Percentiles rank a stretch among this genome's conserved stretches.
These are phyloP conservation scores for Colletotrichum musae DNA, from an alignment of 2,329 filamentous ascomycete genomes.

Conservation along the genomic window DNA sequence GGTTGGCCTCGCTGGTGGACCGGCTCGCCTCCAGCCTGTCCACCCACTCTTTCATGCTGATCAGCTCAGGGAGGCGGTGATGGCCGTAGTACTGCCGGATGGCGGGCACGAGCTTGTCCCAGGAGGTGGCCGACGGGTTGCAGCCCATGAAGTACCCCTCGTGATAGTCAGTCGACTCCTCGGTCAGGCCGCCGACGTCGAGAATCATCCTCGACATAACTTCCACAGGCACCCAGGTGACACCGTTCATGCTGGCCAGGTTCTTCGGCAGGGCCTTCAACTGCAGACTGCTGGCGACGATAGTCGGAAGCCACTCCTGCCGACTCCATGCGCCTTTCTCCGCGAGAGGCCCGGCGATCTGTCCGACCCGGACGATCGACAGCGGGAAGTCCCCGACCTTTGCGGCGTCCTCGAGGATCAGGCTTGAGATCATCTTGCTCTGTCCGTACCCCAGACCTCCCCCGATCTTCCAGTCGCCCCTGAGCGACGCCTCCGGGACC, in stretches of 20 bases:
- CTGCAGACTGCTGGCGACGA: conserved; percentile 59
- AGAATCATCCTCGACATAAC: conserved; percentile 61
- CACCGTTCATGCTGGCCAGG: conserved; percentile 57
- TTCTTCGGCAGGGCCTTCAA: conserved; percentile 62
- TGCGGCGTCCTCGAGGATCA: conserved; percentile 36
- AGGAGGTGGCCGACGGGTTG: conserved; percentile 59
- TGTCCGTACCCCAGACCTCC: conserved; percentile 33
- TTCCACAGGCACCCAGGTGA: conserved; percentile 71
- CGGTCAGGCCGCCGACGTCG: conserved; percentile 56
- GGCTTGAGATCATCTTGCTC: conserved; percentile 36
- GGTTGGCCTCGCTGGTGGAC: conserved; percentile 46
- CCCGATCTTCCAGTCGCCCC: conserved; percentile 21
- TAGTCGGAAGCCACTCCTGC: conserved; percentile 40
- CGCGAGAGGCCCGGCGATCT: conserved; percentile 38
- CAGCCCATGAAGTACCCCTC: conserved; percentile 32
- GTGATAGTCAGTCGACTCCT: conserved; percentile 27
- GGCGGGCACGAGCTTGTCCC: conserved; percentile 56
- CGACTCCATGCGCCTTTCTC: conserved; percentile 32
- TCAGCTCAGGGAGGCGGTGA: conserved; percentile 53
- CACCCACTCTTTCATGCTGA: conserved; percentile 63
- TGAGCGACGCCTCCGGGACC: conserved; percentile 20
- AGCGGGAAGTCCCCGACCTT: conserved; percentile 28
- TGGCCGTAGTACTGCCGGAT: conserved; percentile 58
- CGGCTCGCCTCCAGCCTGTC: conserved; percentile 58
- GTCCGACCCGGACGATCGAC: conserved; percentile 36